Evolutionary conservation across 495 filamentous ascomycete genomes (phyloP).

Genomic region (Xylaria curta): DNA sequence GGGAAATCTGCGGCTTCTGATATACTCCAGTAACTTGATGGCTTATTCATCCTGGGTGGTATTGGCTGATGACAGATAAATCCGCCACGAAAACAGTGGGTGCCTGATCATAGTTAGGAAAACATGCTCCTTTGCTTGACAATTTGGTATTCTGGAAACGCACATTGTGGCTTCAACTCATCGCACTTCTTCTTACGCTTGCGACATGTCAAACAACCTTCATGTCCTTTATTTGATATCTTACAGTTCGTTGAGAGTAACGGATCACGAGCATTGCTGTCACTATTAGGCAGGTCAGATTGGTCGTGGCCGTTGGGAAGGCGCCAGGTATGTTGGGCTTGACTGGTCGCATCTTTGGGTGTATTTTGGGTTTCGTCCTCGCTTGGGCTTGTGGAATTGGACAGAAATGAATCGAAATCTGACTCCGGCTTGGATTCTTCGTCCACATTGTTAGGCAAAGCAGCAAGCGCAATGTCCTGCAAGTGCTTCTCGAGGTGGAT

Average conservation of each 20-base stretch:
- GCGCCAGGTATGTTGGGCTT: no score
- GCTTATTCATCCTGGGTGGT: constrained; percentile 68
- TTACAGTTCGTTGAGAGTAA: no score
- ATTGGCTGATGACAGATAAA: constrained; percentile 84
- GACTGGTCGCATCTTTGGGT: no score
- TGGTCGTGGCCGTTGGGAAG: no score
- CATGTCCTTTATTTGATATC: no score
- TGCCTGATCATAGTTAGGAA: constrained; percentile 62
- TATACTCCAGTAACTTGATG: constrained; percentile 27
- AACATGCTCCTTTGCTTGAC: not conserved
- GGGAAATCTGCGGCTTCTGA: no score
- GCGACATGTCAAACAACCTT: constrained; percentile 88
- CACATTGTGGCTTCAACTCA: constrained; percentile 92
- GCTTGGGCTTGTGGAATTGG: no score
- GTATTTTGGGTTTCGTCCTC: no score
- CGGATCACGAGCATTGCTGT: no score
- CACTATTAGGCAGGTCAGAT: no score
- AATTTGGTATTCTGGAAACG: constrained; percentile 36
- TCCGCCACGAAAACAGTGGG: constrained; percentile 89
- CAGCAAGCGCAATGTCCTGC: not conserved
- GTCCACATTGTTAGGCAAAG: not conserved
- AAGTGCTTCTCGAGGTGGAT: not conserved
- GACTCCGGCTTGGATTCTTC: not conserved
- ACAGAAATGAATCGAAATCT: not conserved
- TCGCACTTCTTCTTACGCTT: constrained; percentile 99